Base-by-base conservation (phyloP, 2,329 filamentous ascomycete species). In the Hypoxylon sp. region DNA sequence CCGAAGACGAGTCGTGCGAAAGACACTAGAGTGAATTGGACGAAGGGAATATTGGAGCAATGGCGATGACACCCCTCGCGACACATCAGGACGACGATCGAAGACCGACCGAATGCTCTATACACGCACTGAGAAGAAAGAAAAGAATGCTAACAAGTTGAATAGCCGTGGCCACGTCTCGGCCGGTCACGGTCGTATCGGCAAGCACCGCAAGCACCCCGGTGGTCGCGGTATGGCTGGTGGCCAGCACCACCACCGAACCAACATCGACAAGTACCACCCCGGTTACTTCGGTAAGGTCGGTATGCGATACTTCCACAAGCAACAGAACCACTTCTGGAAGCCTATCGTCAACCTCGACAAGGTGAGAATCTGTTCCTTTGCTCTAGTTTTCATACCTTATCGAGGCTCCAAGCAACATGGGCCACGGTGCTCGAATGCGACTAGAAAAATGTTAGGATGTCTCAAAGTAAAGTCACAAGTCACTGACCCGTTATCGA, bases 231-330 rank as follows among this genome's bases (percentile, higher is more conserved):
- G 86, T 88, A 84, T 89, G 83, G 95, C 95, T 79, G 94, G 95
- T 96, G 94, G 93, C 87, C 92, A 97, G 84, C 95, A 99, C 86
- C 95, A 99, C 84, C 92, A 96, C 88, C 83, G 91, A 71, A 96
- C 91, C 76, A 96, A 96, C 84, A 69, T 81, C 63, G 79, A 81
- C 71, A 93, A 95, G 81, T 96, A 91, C 86, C 89, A 92, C 77
- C 92, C 94, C 66, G 95, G 95, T 92, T 98, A 98, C 91, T 98
- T 97, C 82, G 92, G 92, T 83, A 97, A 97, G 85, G 91, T 94
- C 72, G 90, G 90, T 83, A 94, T 94, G 90, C 85, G 91, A 76
- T 89, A 94, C 84, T 97, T 97, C 91, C 94, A 98, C 87, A 93
- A 95, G 83, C 88, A 91, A 77, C 86, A 88, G 76, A 94, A 94